phyloP scores from a whole-genome alignment of 805 yeast species.

The Candida takata region DNA sequence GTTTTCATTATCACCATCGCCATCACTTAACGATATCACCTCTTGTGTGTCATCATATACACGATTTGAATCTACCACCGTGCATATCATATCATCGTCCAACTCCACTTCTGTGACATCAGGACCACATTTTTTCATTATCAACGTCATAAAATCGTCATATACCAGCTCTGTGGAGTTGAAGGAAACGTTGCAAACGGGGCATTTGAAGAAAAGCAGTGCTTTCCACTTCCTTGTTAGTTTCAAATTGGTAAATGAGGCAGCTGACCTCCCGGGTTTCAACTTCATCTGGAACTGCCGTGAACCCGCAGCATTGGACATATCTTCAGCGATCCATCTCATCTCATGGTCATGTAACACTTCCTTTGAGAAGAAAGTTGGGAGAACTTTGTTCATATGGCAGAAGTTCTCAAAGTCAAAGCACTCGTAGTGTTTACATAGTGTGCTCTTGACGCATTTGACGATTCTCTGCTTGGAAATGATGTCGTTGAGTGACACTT shows the following conservation, averaged over 20 bases:
- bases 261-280: background rate
- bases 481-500: slow-evolving; percentile 11
- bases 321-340: background rate
- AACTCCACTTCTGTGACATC: slow-evolving; percentile 8
- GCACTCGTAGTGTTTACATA: slow-evolving; percentile 12
- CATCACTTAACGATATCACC: slow-evolving; percentile 7
- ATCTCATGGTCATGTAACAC: slow-evolving; percentile 1
- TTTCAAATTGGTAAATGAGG: slow-evolving; percentile 4
- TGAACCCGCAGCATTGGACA: background rate
- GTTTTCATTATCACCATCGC: slow-evolving; percentile 2
- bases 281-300: slow-evolving; percentile 5
- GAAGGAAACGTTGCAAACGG: slow-evolving; percentile 14
- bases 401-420: slow-evolving; percentile 14
- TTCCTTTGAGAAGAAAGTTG: slow-evolving; percentile 1
- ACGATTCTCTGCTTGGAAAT: slow-evolving; percentile 12
- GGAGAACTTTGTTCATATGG: slow-evolving; percentile 4
- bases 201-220: slow-evolving; percentile 7
- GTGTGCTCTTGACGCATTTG: slow-evolving; percentile 10
- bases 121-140: slow-evolving; percentile 4
- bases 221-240: slow-evolving; percentile 9
- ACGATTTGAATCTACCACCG: slow-evolving; percentile 3
- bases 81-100: slow-evolving; percentile 11
- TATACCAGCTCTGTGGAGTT: slow-evolving; percentile 10
- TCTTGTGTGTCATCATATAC: slow-evolving; percentile 2
- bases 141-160: slow-evolving; percentile 16